These are phyloP conservation scores for Irpex lacteus DNA, from an alignment of 1,284 basidiomycete species.

Conservation along the genomic window DNA sequence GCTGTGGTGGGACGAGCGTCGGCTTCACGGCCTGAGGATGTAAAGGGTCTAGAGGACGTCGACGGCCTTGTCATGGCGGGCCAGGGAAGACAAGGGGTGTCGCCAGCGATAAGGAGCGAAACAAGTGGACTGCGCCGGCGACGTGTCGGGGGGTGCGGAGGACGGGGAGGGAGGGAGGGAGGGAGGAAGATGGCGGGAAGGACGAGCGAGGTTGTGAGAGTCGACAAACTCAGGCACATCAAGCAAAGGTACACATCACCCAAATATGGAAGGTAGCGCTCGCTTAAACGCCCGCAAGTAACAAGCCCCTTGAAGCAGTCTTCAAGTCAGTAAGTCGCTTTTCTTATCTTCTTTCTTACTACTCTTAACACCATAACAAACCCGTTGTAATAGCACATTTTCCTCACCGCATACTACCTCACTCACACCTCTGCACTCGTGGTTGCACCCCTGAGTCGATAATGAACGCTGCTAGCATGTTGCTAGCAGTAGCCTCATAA, in stretches of 20 bases:
- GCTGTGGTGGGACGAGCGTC: constrained; percentile 21
- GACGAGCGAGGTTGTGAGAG: constrained; percentile 11
- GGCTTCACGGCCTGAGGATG: constrained; percentile 22
- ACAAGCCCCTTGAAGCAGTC: not conserved
- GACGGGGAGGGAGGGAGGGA: constrained; percentile 2
- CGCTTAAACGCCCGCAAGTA: not conserved
- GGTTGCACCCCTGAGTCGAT: not conserved
- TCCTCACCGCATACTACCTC: too few relatives aligned
- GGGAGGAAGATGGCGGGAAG: constrained; percentile 10
- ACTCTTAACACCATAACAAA: not conserved
- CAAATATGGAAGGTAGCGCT: constrained; percentile 6
- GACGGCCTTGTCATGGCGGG: constrained; percentile 26
- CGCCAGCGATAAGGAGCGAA: constrained; percentile 1
- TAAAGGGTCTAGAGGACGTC: constrained; percentile 22
- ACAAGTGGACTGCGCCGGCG: constrained; percentile 1
- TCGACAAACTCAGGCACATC: constrained; percentile 15
- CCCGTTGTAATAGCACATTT: too few relatives aligned
- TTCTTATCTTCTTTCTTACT: not conserved
- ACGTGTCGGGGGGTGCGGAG: constrained; percentile 2
- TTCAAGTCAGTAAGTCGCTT: not conserved
- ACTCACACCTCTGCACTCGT: too few relatives aligned
- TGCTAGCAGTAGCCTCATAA: not conserved
- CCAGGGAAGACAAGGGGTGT: not conserved
- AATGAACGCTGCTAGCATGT: not conserved
- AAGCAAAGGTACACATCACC: constrained; percentile 11